Conservation (phyloP, 2,329 filamentous ascomycete genomes). For the Periconia sp. region DNA sequence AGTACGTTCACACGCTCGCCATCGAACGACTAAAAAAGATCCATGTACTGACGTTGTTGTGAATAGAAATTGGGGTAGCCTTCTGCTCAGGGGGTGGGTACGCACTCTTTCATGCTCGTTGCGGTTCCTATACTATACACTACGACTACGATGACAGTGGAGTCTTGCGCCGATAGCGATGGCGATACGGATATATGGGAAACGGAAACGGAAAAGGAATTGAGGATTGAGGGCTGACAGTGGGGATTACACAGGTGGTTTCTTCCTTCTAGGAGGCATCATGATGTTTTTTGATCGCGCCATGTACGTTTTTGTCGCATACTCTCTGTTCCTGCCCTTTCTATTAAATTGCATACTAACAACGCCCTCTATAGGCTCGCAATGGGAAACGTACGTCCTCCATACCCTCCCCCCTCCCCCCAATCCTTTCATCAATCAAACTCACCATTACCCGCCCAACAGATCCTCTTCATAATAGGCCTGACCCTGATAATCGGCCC, state of each 20-base stretch:
- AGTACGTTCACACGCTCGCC: constrained; percentile 62
- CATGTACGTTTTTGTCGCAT: constrained; percentile 63
- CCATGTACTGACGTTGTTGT: constrained; percentile 9
- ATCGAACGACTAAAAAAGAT: background rate
- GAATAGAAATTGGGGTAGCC: constrained; percentile 86
- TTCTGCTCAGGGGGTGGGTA: constrained; percentile 96
- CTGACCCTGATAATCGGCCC: constrained; percentile 94
- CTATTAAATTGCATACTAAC: constrained; percentile 10
- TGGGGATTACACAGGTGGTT: constrained; percentile 65
- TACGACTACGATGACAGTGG: too few species aligned
- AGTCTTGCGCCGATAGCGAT: constrained; percentile 1
- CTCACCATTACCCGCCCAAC: constrained; percentile 10
- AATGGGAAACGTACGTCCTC: constrained; percentile 81
- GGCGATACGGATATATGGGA: constrained; percentile 22
- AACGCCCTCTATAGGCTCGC: constrained; percentile 66
- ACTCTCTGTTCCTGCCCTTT: background rate
- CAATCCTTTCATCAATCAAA: constrained; percentile 1
- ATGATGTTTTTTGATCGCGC: constrained; percentile 97
- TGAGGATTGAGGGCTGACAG: background rate
- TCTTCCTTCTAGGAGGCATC: constrained; percentile 93
- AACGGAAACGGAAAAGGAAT: background rate
- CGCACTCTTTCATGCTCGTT: constrained; percentile 10
- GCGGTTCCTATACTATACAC: too few species aligned
- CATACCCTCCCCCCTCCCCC: background rate
- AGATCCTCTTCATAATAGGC: constrained; percentile 98